A percentile compares a stretch with the other conserved stretches of the same genome.
Conservation (phyloP, 257 asterid genomes). For the Solanum bulbocastanum region DNA sequence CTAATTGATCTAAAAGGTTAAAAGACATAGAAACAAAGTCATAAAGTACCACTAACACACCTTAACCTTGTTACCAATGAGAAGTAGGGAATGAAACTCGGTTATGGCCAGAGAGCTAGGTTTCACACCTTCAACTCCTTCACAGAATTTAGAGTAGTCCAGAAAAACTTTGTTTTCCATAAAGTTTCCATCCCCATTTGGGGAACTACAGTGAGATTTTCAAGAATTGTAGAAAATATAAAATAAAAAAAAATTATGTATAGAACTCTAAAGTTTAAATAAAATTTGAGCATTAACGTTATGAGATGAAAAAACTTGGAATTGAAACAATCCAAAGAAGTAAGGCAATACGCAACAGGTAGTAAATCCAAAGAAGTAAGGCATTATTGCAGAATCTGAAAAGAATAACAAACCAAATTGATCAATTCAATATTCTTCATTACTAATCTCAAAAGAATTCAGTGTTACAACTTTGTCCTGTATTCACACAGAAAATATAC, state of each 20-base stretch:
- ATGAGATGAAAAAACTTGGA: background rate
- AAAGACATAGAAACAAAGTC: slow-evolving; percentile 5
- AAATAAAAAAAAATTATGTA: background rate
- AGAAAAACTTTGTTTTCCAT: slow-evolving; percentile 97
- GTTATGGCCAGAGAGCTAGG: slow-evolving; percentile 91
- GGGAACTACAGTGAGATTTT: slow-evolving; percentile 44
- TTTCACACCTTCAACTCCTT: slow-evolving; percentile 73
- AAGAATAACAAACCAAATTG: too few relatives aligned
- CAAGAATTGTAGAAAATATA: slow-evolving; percentile 6
- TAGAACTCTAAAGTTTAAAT: background rate
- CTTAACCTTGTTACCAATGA: slow-evolving; percentile 93
- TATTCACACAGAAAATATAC: too few relatives aligned
- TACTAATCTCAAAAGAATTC: too few relatives aligned
- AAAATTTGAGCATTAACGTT: background rate
- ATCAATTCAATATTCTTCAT: too few relatives aligned
- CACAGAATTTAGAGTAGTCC: slow-evolving; percentile 65
- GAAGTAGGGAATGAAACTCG: slow-evolving; percentile 95
- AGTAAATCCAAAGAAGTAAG: background rate
- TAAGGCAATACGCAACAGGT: background rate
- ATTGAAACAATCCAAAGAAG: background rate
- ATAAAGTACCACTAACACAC: slow-evolving; percentile 28
- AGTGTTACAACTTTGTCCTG: too few relatives aligned
- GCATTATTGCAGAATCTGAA: too few relatives aligned
- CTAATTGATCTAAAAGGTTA: background rate
- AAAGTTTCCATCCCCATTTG: slow-evolving; percentile 91